Conservation (phyloP, 192 early-diverging fungal species). For the Coemansia sp. region DNA sequence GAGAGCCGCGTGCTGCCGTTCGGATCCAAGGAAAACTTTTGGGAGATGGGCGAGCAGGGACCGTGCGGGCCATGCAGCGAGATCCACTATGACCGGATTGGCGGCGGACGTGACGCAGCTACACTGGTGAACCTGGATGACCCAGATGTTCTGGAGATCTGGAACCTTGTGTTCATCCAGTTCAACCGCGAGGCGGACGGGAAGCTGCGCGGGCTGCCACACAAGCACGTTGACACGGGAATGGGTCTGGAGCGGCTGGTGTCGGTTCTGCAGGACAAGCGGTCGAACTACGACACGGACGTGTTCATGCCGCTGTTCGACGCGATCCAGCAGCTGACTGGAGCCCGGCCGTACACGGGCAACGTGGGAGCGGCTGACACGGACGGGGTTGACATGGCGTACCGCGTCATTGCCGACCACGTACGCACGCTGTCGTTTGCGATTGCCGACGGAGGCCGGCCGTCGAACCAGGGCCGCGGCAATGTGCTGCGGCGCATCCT, state of each 20-base stretch:
- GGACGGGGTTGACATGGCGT: constrained; percentile 97
- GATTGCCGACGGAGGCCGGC: constrained; percentile 94
- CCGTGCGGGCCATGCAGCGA: constrained; percentile 98
- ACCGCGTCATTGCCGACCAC: constrained; percentile 98
- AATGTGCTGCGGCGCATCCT: constrained; percentile 97
- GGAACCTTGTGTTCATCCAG: constrained; percentile 99
- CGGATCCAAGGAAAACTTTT: constrained; percentile 95
- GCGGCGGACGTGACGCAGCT: constrained; percentile 79
- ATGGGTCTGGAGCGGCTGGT: constrained; percentile 96
- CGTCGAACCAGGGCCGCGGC: constrained; percentile 97
- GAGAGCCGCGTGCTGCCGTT: constrained; percentile 84
- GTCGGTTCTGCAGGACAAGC: constrained; percentile 90
- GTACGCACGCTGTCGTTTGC: constrained; percentile 94
- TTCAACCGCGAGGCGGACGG: constrained; percentile 96
- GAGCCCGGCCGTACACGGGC: constrained; percentile 82
- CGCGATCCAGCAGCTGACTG: constrained; percentile 83
- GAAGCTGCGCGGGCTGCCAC: constrained; percentile 82
- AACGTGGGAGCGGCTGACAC: constrained; percentile 85
- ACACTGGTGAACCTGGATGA: constrained; percentile 95
- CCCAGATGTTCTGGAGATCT: constrained; percentile 97
- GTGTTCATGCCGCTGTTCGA: constrained; percentile 81
- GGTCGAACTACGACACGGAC: constrained; percentile 98
- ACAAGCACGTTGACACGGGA: constrained; percentile 98
- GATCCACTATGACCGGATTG: constrained; percentile 98
- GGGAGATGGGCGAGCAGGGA: constrained; percentile 98